Base-by-base conservation (phyloP, 495 filamentous ascomycete species). In the Penicillium fimorum region DNA sequence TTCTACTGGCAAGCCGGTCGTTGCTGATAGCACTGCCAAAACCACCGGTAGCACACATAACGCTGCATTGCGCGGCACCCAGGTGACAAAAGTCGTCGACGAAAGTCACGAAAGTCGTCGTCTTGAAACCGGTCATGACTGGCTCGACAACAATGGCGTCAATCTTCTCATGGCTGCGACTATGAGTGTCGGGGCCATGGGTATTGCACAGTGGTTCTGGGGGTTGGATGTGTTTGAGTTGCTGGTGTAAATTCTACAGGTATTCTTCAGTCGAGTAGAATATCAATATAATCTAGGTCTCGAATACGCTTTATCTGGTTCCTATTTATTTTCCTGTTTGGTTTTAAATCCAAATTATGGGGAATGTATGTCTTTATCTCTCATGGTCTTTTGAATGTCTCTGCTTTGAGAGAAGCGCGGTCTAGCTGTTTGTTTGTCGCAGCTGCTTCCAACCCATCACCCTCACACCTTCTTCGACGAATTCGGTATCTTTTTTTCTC, bases 121-220 rank as follows among this genome's bases (percentile, higher is more conserved):
- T 29, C 73, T 91, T 11, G 89, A 87, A 65, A 87, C 76, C 51
- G 92, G 89, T 8, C 76, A 73, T 65, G 90, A 95, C 59, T 65
- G 94, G 62, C 73, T 97, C 57, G 90, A 94, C 66, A 98, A 98
- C 62, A 98, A 98, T 67, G 87, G 84, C 25, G 92, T 98, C 55
- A 98, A 98, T 66, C 76, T 96, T 22, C 64, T 91, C 25, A 97
- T 96, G 92, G 92, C 93, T 0, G 74, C 82, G 9, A 70, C 72
- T 0, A 94, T 95, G 84, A 97, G 90, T 66, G 35, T 90, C 13
- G 83, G 84, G 5, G 89, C 86, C 8, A 96, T 98, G 84, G 77
- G 75, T 0, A 70, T 87, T 43, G 72, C 76, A 0, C 68, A 72
- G 44, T 76, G 62, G 60, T 47, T 65, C 13, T 81, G 79, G 79